phyloP scores from a whole-genome alignment of 2,329 filamentous ascomycete genomes.

The Aspergillus novoparasiticus region DNA sequence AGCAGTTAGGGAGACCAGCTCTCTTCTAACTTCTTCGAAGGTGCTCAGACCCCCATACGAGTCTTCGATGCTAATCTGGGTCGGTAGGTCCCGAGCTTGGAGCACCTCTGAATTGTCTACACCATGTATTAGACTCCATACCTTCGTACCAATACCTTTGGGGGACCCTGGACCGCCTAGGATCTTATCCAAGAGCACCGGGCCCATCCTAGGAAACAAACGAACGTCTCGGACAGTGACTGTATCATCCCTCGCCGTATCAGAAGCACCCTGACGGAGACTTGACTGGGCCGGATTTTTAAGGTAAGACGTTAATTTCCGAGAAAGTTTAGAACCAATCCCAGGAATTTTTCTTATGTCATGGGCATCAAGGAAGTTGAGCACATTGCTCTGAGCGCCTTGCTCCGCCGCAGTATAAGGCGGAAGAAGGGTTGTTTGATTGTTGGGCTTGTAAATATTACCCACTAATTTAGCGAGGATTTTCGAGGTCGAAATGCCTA shows the following conservation, averaged over 20 bases:
- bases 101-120: constrained; percentile 75
- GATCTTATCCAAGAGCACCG: constrained; percentile 67
- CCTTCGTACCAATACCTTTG: constrained; percentile 68
- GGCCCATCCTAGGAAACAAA: constrained; percentile 62
- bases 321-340: constrained; percentile 77
- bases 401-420: constrained; percentile 50
- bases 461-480: constrained; percentile 83
- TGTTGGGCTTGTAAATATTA: constrained; percentile 80
- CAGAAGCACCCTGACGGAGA: background rate
- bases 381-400: constrained; percentile 53
- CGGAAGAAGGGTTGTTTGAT: constrained; percentile 80
- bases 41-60: constrained; percentile 76
- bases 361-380: constrained; percentile 72
- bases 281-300: background rate
- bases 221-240: constrained; percentile 70
- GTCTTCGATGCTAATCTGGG: constrained; percentile 93
- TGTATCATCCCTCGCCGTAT: background rate
- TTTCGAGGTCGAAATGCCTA: constrained; percentile 86
- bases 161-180: constrained; percentile 71
- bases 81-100: constrained; percentile 70
- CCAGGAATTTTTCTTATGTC: constrained; percentile 81
- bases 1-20: constrained; percentile 68
- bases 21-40: constrained; percentile 63
- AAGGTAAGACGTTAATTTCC: constrained; percentile 54
- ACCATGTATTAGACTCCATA: constrained; percentile 81